Evolutionary conservation across 306 rosid species (phyloP).

Genomic region (Malus sieversii): DNA sequence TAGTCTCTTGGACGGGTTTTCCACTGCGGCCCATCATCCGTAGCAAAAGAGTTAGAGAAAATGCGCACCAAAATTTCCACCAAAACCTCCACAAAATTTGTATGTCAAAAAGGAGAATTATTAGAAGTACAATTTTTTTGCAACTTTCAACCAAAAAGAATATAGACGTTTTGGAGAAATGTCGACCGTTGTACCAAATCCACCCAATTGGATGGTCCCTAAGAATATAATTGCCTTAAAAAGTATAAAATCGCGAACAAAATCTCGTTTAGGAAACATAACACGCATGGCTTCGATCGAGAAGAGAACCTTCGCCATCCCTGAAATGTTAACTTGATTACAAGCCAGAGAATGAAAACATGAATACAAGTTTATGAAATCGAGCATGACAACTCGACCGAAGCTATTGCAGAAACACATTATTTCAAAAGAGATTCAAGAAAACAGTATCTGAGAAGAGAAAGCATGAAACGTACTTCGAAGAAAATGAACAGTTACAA

Average conservation of each 20-base stretch:
- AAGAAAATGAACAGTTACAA: neutral
- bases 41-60: slow-evolving; percentile 50
- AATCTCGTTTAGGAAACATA: neutral
- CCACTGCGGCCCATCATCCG: slow-evolving; percentile 72
- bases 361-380: neutral
- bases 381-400: neutral
- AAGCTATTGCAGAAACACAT: neutral
- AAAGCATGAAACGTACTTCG: neutral
- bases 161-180: neutral
- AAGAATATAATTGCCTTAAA: neutral
- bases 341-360: neutral
- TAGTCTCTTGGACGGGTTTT: slow-evolving; percentile 57
- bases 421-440: neutral
- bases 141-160: neutral
- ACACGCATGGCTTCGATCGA: neutral
- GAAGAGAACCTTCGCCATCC: neutral
- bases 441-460: neutral
- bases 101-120: slow-evolving; percentile 69
- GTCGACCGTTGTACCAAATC: slow-evolving; percentile 19
- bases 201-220: slow-evolving; percentile 11
- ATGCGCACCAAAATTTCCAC: slow-evolving; percentile 74
- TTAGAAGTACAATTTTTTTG: neutral
- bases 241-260: neutral
- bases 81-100: slow-evolving; percentile 75
- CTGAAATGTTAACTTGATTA: too few species aligned